Base-by-base conservation (phyloP, 1,139 yeast species). In the Debaryomycetaceae sp. region DNA sequence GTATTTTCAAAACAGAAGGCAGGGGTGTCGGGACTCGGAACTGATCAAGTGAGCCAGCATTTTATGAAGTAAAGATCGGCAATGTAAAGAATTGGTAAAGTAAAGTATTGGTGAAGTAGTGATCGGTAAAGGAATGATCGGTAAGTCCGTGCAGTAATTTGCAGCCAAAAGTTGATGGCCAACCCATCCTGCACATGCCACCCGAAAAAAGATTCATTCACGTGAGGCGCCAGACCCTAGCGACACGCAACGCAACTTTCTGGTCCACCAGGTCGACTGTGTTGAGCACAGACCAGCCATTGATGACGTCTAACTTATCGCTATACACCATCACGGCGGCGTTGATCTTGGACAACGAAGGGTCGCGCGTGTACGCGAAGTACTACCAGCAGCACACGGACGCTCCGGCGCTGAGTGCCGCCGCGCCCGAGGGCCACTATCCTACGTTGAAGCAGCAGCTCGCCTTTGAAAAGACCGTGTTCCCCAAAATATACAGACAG, bases 321-420 rank as follows among this genome's bases (percentile, higher is more conserved):
- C 66, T 86, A 37, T 85, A 87, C 58, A 67, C 95, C 10, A 72
- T 86, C 29, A 69, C 78, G 27, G 87, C 94, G 4, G 67, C 79
- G 30, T 59, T 86, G 43, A 72, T 87, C 43, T 71, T 90, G 43
- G 97, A 87, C 53, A 73, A 67, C 43, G 80, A 79, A 38, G 95
- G 95, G 13, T 68, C 73, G 33, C 67, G 98, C 43, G 58, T 90
- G 30, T 82, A 71, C 47, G 78, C 95, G 40, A 87, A 87, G 49
- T 92, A 90, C 62, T 90, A 79, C 58, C 64, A 65, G 18, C 36
- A 39, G 69, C 80, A 24, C 13, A 41, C 39, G 14, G 38, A 35
- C 33, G 31, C 16, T 31, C 30, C 26, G 32, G 32, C 18, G 25
- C 28, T 22, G 21, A 18, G 15, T 5, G 19, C 18, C 19, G 14